Base-by-base conservation (phyloP, 495 filamentous ascomycete genomes). In the Recurvomyces mirabilis region DNA sequence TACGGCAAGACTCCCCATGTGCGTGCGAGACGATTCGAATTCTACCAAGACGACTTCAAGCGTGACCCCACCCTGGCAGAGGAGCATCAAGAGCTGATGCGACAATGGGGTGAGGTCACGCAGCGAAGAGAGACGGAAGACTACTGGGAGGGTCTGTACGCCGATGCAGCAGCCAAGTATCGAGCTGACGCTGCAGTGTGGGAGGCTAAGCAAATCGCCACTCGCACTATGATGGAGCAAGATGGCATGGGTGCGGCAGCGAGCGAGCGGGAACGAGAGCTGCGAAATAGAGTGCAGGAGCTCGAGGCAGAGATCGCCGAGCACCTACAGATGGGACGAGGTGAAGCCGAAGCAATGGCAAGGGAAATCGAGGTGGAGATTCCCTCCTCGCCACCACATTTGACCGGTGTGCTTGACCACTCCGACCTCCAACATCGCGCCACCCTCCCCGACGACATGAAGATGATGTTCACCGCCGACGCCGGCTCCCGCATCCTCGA, bases 401-500 rank as follows among this genome's bases (percentile, higher is more conserved):
- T n/a, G n/a, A 15, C 7, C 33, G 33, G 15, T 7, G 33, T 12
- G 6, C 10, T 19, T 9, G 9, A 18, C 33, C 7, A 9, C 33
- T 7, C 15, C 10, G 33, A 36, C 45, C 20, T 32, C 19, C 41
- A 30, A 13, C 7, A 20, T 43, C 26, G 7, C 13, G n/a, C 7
- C 6, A 36, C 33, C 6, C 17, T 36, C 6, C 9, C 17, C 9
- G 33, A 36, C 17, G 61, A 64, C 46, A 60, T 53, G 41, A 58
- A 54, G 26, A 53, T 59, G 7, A 57, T 50, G 5, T 60, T 58
- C 29, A 45, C 52, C 47, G 57, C 54, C 3, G 46, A 41, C 10
- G 56, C 55, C 25, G 61, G 61, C 1, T 47, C 53, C 23, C 43
- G 54, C 24, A 61, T 60, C n/a, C 54, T 64, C 18, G 55, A 52